Evolutionary conservation across 1,139 yeast genomes (phyloP).

Genomic region (Diutina siamensis): DNA sequence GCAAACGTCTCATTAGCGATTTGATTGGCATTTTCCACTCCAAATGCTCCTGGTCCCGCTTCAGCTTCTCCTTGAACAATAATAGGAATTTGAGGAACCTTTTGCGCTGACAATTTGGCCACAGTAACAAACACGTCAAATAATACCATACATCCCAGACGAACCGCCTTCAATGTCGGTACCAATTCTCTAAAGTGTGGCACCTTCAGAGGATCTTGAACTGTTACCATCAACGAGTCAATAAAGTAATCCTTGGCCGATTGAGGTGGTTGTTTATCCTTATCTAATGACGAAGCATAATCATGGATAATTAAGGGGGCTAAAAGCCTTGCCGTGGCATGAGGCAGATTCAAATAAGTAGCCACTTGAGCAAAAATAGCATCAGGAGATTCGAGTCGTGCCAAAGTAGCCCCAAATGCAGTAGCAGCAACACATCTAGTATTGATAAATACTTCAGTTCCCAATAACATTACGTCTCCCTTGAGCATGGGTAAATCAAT

Average conservation of each 20-base stretch:
- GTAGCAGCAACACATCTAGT: constrained; percentile 69
- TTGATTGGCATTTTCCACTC: constrained; percentile 64
- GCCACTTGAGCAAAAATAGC: constrained; percentile 18
- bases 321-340: constrained; percentile 72
- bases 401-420: constrained; percentile 64
- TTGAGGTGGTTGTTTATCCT: constrained; percentile 9
- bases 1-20: constrained; percentile 55
- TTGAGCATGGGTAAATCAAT: constrained; percentile 88
- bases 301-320: constrained; percentile 64
- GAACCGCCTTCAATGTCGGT: constrained; percentile 72
- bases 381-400: constrained; percentile 30
- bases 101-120: constrained; percentile 65
- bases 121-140: constrained; percentile 65
- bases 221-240: constrained; percentile 18
- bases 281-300: constrained; percentile 35
- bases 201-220: constrained; percentile 32
- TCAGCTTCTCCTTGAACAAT: constrained; percentile 90
- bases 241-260: constrained; percentile 10
- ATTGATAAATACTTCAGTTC: constrained; percentile 59
- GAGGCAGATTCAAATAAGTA: constrained; percentile 41
- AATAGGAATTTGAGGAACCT: constrained; percentile 75
- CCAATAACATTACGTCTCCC: constrained; percentile 86
- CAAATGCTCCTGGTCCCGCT: constrained; percentile 92
- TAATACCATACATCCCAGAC: constrained; percentile 80
- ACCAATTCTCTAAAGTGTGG: constrained; percentile 74